A percentile compares a stretch with the other conserved stretches of the same genome.
Evolutionary conservation across 2,329 filamentous ascomycete genomes (phyloP).

Genomic region (Beauveria brongniartii): DNA sequence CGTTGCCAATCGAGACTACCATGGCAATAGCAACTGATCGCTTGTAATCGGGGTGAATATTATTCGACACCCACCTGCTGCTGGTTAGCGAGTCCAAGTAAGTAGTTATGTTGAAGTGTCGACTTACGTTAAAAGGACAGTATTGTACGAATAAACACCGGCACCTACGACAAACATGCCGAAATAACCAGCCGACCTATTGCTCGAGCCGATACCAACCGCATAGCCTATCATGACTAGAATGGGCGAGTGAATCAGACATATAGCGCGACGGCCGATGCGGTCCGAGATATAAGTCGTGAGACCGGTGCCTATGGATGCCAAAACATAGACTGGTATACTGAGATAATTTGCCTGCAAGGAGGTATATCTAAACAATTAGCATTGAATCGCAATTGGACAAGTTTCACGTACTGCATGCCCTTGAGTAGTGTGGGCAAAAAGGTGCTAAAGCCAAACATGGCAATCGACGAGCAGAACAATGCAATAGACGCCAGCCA

Average conservation of each 20-base stretch:
- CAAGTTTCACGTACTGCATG: constrained; percentile 19
- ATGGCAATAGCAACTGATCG: constrained; percentile 24
- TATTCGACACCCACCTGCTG: constrained; percentile 25
- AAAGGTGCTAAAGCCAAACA: constrained; percentile 29
- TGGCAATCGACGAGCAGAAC: constrained; percentile 23
- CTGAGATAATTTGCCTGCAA: constrained; percentile 25
- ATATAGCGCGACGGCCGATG: constrained; percentile 21
- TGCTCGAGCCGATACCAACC: constrained; percentile 23
- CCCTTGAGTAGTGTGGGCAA: constrained; percentile 28
- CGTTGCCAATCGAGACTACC: constrained; percentile 22
- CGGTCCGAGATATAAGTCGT: constrained; percentile 24
- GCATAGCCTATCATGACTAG: constrained; percentile 26
- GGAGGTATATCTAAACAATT: constrained; percentile 15
- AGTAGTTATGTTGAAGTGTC: constrained; percentile 14
- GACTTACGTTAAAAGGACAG: constrained; percentile 14
- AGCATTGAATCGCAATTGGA: not conserved
- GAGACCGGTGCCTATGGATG: constrained; percentile 18
- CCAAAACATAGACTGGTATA: constrained; percentile 27
- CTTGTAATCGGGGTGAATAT: constrained; percentile 25
- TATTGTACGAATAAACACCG: constrained; percentile 14
- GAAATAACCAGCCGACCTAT: constrained; percentile 23
- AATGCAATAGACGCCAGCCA: constrained; percentile 23
- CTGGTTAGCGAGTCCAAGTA: constrained; percentile 15
- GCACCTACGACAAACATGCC: constrained; percentile 24
- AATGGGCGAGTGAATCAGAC: constrained; percentile 21